Base-by-base conservation (phyloP, 2,329 filamentous ascomycete genomes). In the Akanthomyces uredinophilus region DNA sequence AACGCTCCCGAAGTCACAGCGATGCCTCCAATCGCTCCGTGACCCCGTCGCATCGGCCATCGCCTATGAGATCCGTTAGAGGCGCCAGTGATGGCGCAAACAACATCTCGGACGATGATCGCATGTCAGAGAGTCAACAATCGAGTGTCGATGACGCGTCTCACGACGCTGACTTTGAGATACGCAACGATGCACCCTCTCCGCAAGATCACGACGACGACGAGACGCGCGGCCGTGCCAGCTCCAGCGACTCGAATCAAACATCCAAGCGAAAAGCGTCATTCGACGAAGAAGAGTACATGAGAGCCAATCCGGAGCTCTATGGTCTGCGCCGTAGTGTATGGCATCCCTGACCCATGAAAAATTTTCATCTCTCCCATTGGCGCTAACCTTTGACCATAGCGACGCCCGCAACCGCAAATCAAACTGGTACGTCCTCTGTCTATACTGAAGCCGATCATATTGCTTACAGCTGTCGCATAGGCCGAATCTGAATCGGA, bases 301-400 rank as follows among this genome's bases (percentile, higher is more conserved):
- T 98, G 69, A 84, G 88, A 70, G 90, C 91, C 71, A 96, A 99
- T 70, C 95, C 95, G 50, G 92, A 96, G 77, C 81, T 99, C 10
- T 99, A 98, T 79, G 95, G 95, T 53, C 82, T 99, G 68, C 87
- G 95, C 69, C 86, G 95, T 78, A 99, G 95, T 79, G 93, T 95
- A 87, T 65, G 89, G 77, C 57, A n/a, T 57, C 39, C 37, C 44
- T 10, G 16, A 10, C 43, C 16, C 46, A 32, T 64, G 67, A 68
- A 68, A 69, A 64, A 11, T 1, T 57, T 66, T 66, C 55, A 61
- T 18, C 54, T 61, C 66, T 64, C 63, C 46, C 46, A 49, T 61
- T 68, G 51, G 43, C 51, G 68, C 74, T 78, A 67, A 79, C 73
- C 67, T 63, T 37, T 56, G 64, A 47, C 51, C 58, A 51, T 67